Evolutionary conservation across 108 stramenopile genomes (phyloP).

Genomic region (Pseudonitzschia delicatissima): DNA sequence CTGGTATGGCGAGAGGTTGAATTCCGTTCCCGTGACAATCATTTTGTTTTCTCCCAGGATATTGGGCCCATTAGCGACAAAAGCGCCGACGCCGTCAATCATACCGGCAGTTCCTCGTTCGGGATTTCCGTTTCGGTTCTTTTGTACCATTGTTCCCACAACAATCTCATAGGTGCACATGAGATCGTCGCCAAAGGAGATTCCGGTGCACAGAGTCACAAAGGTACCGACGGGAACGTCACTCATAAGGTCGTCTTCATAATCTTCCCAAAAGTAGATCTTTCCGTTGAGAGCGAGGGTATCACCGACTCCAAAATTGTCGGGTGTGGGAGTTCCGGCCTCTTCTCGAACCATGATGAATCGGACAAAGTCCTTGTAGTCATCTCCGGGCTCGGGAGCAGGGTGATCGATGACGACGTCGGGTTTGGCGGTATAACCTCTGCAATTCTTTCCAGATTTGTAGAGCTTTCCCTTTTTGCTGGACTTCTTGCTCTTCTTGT

Average conservation of each 20-base stretch:
- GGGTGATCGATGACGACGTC: neutral
- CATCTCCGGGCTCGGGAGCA: neutral
- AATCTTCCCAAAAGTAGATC: slow-evolving; percentile 7
- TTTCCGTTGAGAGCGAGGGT: slow-evolving; percentile 13
- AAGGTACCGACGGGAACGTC: slow-evolving; percentile 16
- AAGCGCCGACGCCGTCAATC: slow-evolving; percentile 10
- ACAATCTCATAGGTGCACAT: slow-evolving; percentile 33
- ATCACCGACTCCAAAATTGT: slow-evolving; percentile 3
- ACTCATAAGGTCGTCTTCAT: neutral
- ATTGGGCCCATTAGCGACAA: slow-evolving; percentile 24
- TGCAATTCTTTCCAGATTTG: slow-evolving; percentile 6
- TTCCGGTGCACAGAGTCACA: slow-evolving; percentile 20
- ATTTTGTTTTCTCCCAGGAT: neutral
- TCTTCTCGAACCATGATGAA: slow-evolving; percentile 16
- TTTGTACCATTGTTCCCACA: neutral
- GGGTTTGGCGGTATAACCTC: neutral
- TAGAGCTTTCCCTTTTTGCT: slow-evolving; percentile 6
- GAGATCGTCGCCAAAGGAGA: slow-evolving; percentile 10
- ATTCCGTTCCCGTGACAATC: slow-evolving; percentile 30
- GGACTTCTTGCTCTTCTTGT: neutral
- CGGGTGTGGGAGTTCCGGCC: slow-evolving; percentile 6
- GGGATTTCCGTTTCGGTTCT: neutral
- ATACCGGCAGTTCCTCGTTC: neutral
- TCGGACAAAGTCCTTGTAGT: slow-evolving; percentile 2
- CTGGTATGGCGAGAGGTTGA: slow-evolving; percentile 18